phyloP scores from a whole-genome alignment of 192 early-diverging fungal genomes.

The Gamsiella multidivaricata region DNA sequence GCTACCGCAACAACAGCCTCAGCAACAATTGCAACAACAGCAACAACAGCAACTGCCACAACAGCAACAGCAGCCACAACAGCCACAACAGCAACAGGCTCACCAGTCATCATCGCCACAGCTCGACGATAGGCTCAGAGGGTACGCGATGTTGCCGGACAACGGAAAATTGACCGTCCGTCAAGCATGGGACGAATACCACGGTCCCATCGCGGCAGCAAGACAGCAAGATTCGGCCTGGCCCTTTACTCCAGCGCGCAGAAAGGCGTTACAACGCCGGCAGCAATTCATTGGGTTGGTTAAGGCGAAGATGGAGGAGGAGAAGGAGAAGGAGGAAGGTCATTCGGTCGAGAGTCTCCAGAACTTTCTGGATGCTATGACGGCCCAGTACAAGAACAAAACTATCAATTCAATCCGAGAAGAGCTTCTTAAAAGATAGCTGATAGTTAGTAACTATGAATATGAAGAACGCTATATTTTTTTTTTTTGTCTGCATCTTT shows the following conservation, averaged over 20 bases:
- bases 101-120: neutral
- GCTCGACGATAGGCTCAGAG: neutral
- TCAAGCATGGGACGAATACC: slow-evolving; percentile 5
- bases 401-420: too few relatives aligned
- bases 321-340: too few relatives aligned
- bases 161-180: neutral
- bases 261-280: neutral
- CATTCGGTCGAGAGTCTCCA: too few relatives aligned
- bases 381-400: too few relatives aligned
- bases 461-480: too few relatives aligned
- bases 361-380: too few relatives aligned
- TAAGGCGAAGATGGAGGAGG: too few relatives aligned
- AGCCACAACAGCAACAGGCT: neutral
- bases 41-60: neutral
- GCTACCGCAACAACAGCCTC: neutral
- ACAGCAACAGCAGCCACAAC: neutral
- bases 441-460: too few relatives aligned
- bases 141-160: slow-evolving; percentile 2
- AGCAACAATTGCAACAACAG: neutral
- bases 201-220: neutral
- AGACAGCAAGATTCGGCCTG: neutral
- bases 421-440: too few relatives aligned
- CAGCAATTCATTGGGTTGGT: neutral
- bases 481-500: too few relatives aligned
- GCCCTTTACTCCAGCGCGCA: neutral